These are phyloP conservation scores for Pyrenophora teres DNA, from an alignment of 2,329 filamentous ascomycete species.

Conservation along the genomic window DNA sequence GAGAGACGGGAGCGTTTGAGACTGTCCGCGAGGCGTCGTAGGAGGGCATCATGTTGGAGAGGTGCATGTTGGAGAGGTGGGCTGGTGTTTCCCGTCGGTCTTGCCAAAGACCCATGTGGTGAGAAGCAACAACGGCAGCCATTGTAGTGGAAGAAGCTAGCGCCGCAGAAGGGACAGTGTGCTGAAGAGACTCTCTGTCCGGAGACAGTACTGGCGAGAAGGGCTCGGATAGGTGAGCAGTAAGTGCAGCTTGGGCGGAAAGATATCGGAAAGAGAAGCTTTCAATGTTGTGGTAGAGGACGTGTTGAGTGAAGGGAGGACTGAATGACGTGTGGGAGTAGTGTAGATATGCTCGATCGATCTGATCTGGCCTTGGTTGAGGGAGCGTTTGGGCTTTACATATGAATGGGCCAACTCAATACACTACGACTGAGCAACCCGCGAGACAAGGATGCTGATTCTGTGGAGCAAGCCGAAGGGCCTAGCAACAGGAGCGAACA, in stretches of 20 bases:
- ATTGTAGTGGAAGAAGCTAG: conserved; percentile 35
- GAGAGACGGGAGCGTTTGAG: conserved; percentile 31
- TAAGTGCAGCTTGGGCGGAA: conserved; percentile 32
- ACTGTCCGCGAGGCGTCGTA: conserved; percentile 38
- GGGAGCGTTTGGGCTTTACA: conserved; percentile 42
- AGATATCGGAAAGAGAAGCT: conserved; percentile 26
- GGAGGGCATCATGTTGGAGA: conserved; percentile 35
- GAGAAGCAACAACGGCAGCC: conserved; percentile 46
- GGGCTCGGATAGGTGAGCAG: conserved; percentile 24
- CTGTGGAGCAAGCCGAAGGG: conserved; percentile 38
- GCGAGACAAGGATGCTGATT: conserved; percentile 42
- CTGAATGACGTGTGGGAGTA: conserved; percentile 40
- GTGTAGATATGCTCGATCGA: conserved; percentile 36
- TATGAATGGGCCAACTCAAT: conserved; percentile 37
- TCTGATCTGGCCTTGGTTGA: conserved; percentile 31
- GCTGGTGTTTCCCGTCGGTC: conserved; percentile 37
- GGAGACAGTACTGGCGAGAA: conserved; percentile 19
- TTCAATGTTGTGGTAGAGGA: conserved; percentile 25
- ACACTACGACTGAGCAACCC: conserved; percentile 35
- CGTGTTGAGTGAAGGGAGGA: conserved; percentile 23
- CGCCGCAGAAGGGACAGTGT: conserved; percentile 26
- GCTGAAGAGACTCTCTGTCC: conserved; percentile 26
- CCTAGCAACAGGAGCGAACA: conserved; percentile 37
- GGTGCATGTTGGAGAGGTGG: conserved; percentile 39
- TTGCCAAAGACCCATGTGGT: conserved; percentile 44